A percentile compares a stretch with the other conserved stretches of the same genome.
Conservation (phyloP, 2,329 filamentous ascomycete genomes). For the Chaetomiaceae sp. region DNA sequence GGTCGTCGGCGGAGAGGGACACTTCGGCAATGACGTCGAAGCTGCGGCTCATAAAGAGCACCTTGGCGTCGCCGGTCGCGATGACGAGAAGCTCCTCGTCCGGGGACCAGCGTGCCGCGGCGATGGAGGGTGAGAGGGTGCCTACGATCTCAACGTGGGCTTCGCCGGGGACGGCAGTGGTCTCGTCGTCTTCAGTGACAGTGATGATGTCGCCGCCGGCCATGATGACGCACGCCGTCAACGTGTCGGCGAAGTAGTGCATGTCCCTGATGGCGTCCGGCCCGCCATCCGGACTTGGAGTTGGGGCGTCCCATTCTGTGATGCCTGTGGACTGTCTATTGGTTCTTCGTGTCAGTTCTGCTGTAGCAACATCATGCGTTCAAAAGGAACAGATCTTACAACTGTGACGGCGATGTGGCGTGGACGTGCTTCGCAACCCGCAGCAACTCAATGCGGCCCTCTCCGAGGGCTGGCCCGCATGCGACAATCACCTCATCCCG, state of each 20-base stretch:
- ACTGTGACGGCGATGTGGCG: slow-evolving; percentile 33
- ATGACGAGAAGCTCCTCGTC: slow-evolving; percentile 89
- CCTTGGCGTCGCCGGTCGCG: slow-evolving; percentile 70
- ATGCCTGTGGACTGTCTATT: slow-evolving; percentile 43
- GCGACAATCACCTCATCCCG: slow-evolving; percentile 76
- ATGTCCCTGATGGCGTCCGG: slow-evolving; percentile 73
- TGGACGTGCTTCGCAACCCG: slow-evolving; percentile 43
- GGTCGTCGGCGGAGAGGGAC: slow-evolving; percentile 67
- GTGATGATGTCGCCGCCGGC: slow-evolving; percentile 88
- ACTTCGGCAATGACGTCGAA: slow-evolving; percentile 82
- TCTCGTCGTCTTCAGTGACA: slow-evolving; percentile 70
- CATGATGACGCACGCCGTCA: slow-evolving; percentile 75
- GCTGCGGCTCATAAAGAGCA: slow-evolving; percentile 87
- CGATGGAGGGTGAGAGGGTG: slow-evolving; percentile 87
- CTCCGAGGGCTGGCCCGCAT: slow-evolving; percentile 71
- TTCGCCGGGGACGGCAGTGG: slow-evolving; percentile 46
- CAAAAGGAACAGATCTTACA: slow-evolving; percentile 35
- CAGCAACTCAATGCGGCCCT: slow-evolving; percentile 68
- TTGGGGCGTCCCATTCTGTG: slow-evolving; percentile 85
- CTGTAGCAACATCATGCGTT: too few species aligned
- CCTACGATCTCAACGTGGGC: slow-evolving; percentile 93
- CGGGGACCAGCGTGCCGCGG: slow-evolving; percentile 86
- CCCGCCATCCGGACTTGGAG: slow-evolving; percentile 68
- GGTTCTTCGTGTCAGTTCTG: slow-evolving; percentile 29
- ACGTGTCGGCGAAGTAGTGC: slow-evolving; percentile 79